Percentiles rank a stretch among this genome's conserved stretches.
Evolutionary conservation across 2,329 filamentous ascomycete genomes (phyloP).

Genomic region (Penicillium sumatraense): DNA sequence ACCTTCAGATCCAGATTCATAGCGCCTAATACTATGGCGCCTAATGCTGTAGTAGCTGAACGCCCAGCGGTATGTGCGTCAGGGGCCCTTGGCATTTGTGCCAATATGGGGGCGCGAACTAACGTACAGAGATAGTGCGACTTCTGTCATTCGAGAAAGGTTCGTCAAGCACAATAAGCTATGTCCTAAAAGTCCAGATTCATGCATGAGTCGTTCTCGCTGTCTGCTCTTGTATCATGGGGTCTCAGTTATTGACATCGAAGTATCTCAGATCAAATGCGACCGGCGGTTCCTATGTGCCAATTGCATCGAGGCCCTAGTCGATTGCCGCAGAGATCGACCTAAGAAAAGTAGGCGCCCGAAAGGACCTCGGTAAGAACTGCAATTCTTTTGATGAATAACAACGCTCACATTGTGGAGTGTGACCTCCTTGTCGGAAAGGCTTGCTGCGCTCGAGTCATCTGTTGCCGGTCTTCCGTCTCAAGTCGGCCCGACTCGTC

Average conservation of each 20-base stretch:
- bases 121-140: not conserved
- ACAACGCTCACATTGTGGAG: not conserved
- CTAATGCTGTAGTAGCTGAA: not conserved
- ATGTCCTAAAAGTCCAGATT: not conserved
- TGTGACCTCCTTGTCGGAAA: not conserved
- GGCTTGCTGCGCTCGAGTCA: not conserved
- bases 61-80: not conserved
- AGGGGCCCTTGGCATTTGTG: not conserved
- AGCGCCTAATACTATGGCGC: not conserved
- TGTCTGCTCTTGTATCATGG: not conserved
- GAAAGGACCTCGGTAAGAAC: not conserved
- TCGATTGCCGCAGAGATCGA: slow-evolving; percentile 4
- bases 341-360: slow-evolving; percentile 3
- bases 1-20: not conserved
- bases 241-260: not conserved
- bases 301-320: slow-evolving; percentile 3
- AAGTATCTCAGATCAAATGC: not conserved
- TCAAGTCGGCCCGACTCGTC: not conserved
- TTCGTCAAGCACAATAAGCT: not conserved
- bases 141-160: not conserved
- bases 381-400: not conserved
- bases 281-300: not conserved
- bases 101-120: not conserved
- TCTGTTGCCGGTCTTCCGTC: not conserved
- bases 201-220: not conserved